Evolutionary conservation across 352 stramenopile genomes (phyloP).

Genomic region (Peronospora tabacina): DNA sequence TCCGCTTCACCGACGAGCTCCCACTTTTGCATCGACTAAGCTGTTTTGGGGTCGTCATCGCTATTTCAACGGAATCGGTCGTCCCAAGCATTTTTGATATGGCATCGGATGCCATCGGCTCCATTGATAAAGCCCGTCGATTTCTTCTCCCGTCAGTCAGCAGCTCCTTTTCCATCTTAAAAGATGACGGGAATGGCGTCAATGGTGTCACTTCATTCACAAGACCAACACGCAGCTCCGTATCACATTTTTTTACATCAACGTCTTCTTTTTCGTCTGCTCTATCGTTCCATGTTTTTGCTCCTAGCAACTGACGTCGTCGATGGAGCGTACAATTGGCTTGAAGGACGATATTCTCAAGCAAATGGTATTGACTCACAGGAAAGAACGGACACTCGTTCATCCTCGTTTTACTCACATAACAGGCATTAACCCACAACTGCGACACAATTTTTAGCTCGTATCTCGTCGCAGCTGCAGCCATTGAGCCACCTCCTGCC

Average conservation of each 20-base stretch:
- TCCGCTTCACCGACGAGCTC: constrained; percentile 27
- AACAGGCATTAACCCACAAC: constrained; percentile 79
- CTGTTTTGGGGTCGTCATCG: constrained; percentile 21
- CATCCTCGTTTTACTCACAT: constrained; percentile 60
- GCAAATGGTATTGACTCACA: constrained; percentile 36
- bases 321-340: constrained; percentile 17
- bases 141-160: constrained; percentile 27
- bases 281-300: constrained; percentile 1
- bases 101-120: constrained; percentile 53
- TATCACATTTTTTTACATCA: background rate
- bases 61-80: constrained; percentile 10
- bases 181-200: constrained; percentile 12
- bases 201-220: constrained; percentile 1
- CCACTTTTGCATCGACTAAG: constrained; percentile 16
- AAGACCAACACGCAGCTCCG: background rate
- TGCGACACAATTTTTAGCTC: constrained; percentile 73
- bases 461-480: constrained; percentile 18
- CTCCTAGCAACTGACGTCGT: constrained; percentile 23
- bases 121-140: constrained; percentile 53
- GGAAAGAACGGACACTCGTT: constrained; percentile 71
- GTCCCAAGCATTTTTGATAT: constrained; percentile 48
- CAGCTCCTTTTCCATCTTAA: constrained; percentile 14
- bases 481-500: constrained; percentile 28
- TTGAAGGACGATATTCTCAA: background rate
- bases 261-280: constrained; percentile 2